phyloP scores from a whole-genome alignment of 2,329 filamentous ascomycete genomes.

The Penicillium thymicola region DNA sequence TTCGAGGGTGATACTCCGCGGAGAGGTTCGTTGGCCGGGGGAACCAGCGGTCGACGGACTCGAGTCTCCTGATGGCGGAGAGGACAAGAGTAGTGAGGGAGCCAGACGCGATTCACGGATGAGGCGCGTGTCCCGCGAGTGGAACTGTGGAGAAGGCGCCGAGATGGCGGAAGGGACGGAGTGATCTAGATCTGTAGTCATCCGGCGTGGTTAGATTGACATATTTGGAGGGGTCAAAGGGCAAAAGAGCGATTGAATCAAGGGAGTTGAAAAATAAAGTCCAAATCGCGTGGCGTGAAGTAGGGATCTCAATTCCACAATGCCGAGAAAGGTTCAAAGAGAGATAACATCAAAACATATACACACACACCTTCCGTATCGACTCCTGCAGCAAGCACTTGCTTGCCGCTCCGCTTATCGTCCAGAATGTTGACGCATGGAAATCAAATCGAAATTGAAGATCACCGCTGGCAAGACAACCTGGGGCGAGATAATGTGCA shows the following conservation, averaged over 20 bases:
- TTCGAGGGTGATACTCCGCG: slow-evolving; percentile 28
- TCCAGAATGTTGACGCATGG: slow-evolving; percentile 48
- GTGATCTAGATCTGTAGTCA: slow-evolving; percentile 36
- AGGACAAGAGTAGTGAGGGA: slow-evolving; percentile 32
- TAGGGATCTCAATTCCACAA: slow-evolving; percentile 6
- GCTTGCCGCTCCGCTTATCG: slow-evolving; percentile 47
- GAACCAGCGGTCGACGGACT: slow-evolving; percentile 37
- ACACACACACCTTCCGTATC: slow-evolving; percentile 46
- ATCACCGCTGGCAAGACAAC: slow-evolving; percentile 29
- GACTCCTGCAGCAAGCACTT: slow-evolving; percentile 48
- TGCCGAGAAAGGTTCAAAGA: neutral
- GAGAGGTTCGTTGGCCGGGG: slow-evolving; percentile 28
- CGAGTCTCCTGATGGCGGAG: slow-evolving; percentile 37
- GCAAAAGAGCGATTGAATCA: slow-evolving; percentile 1
- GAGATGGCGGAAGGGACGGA: slow-evolving; percentile 38
- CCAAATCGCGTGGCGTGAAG: slow-evolving; percentile 16
- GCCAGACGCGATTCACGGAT: slow-evolving; percentile 31
- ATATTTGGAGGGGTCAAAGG: slow-evolving; percentile 8
- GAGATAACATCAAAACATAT: slow-evolving; percentile 9
- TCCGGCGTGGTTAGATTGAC: slow-evolving; percentile 12
- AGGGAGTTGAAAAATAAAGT: slow-evolving; percentile 6
- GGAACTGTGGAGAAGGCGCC: slow-evolving; percentile 34
- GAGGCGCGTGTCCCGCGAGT: slow-evolving; percentile 26
- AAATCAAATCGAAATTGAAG: slow-evolving; percentile 35
- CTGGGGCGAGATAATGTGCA: slow-evolving; percentile 19